These are phyloP conservation scores for Penicillium taxi DNA, from an alignment of 495 filamentous ascomycete genomes.

Conservation along the genomic window DNA sequence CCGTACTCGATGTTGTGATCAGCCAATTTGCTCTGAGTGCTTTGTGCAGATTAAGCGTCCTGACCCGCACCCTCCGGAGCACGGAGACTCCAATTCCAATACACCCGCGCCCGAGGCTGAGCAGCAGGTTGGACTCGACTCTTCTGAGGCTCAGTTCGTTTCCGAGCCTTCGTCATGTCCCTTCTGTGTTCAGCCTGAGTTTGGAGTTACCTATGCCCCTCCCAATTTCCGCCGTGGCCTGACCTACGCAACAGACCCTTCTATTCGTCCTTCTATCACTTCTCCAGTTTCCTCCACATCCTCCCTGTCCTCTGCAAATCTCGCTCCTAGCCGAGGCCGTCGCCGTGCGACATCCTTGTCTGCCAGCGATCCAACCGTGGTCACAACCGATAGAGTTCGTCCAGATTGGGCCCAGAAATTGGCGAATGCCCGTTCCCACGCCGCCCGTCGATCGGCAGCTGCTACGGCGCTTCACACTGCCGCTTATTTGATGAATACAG, in stretches of 20 bases:
- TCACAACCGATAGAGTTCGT: slow-evolving; percentile 84
- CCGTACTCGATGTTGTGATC: slow-evolving; percentile 89
- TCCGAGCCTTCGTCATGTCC: slow-evolving; percentile 91
- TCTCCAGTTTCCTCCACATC: slow-evolving; percentile 68
- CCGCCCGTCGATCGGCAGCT: slow-evolving; percentile 78
- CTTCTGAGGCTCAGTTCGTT: slow-evolving; percentile 59
- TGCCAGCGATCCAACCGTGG: slow-evolving; percentile 67
- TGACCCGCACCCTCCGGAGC: slow-evolving; percentile 91
- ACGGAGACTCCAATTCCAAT: slow-evolving; percentile 51
- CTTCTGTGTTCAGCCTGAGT: slow-evolving; percentile 90
- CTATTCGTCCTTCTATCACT: slow-evolving; percentile 38
- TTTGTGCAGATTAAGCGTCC: slow-evolving; percentile 98
- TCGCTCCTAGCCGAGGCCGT: slow-evolving; percentile 32
- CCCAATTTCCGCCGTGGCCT: slow-evolving; percentile 84
- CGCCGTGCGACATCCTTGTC: slow-evolving; percentile 77
- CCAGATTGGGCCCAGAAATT: slow-evolving; percentile 94
- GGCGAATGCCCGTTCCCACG: slow-evolving; percentile 72
- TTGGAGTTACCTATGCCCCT: slow-evolving; percentile 85
- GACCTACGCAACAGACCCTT: slow-evolving; percentile 50
- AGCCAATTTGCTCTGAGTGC: slow-evolving; percentile 96
- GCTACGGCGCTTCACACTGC: slow-evolving; percentile 93
- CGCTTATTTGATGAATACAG: slow-evolving; percentile 78
- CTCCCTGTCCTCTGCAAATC: slow-evolving; percentile 37
- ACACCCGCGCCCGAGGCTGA: slow-evolving; percentile 32
- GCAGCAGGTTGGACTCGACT: slow-evolving; percentile 6